Conservation (phyloP, 352 stramenopile species). For the Pythium pyrilobum region DNA sequence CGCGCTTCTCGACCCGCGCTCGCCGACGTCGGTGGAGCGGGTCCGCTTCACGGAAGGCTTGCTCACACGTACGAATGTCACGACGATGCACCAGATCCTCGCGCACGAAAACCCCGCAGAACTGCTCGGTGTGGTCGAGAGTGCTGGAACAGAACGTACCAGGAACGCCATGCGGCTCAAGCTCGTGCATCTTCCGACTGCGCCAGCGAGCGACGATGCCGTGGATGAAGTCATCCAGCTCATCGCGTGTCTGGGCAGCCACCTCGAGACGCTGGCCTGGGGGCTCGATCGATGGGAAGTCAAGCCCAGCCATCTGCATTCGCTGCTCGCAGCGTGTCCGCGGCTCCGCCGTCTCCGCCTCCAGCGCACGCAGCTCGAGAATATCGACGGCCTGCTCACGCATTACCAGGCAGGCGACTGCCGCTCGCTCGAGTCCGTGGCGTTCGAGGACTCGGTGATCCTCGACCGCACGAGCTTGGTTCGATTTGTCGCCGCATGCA, state of each 20-base stretch:
- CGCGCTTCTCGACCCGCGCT: constrained; percentile 9
- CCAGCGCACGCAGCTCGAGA: constrained; percentile 10
- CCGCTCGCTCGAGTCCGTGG: constrained; percentile 2
- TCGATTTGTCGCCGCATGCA: neutral
- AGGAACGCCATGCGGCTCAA: constrained; percentile 1
- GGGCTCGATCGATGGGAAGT: constrained; percentile 8
- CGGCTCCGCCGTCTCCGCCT: constrained; percentile 4
- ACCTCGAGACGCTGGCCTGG: constrained; percentile 5
- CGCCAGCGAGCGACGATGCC: constrained; percentile 7
- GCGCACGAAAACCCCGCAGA: neutral
- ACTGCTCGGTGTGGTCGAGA: neutral
- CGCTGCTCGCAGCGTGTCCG: constrained; percentile 2
- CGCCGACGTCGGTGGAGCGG: constrained; percentile 8
- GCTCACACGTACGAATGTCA: constrained; percentile 1
- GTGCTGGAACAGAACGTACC: neutral
- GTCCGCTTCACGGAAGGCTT: constrained; percentile 8
- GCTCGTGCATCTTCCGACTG: constrained; percentile 8
- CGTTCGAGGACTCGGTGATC: constrained; percentile 12
- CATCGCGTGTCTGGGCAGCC: neutral
- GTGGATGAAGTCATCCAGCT: constrained; percentile 5
- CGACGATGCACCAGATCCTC: constrained; percentile 3
- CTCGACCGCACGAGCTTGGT: constrained; percentile 7
- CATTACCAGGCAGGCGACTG: neutral
- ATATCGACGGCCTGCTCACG: neutral
- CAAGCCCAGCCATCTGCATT: neutral